phyloP scores from a whole-genome alignment of 208 protist genomes.

The Trypanosoma scelopori region DNA sequence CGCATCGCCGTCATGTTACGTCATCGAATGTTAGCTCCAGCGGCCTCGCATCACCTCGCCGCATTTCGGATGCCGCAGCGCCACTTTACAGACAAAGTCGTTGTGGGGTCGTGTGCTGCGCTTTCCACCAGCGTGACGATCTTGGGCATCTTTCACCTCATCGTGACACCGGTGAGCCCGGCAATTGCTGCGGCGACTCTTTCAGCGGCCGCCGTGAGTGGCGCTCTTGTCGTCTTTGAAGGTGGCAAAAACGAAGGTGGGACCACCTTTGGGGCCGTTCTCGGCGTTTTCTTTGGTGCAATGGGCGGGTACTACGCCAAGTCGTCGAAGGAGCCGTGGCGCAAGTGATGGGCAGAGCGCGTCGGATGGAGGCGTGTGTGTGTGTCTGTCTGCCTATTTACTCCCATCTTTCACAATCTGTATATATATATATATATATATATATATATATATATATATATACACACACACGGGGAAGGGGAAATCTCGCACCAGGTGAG shows the following conservation, averaged over 20 bases:
- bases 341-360: slow-evolving; percentile 47
- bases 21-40: slow-evolving; percentile 12
- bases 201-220: slow-evolving; percentile 59
- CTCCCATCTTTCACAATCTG: background rate
- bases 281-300: slow-evolving; percentile 75
- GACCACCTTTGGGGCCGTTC: slow-evolving; percentile 76
- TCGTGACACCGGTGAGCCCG: slow-evolving; percentile 73
- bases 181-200: slow-evolving; percentile 63
- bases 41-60: background rate
- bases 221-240: slow-evolving; percentile 74
- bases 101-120: slow-evolving; percentile 64
- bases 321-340: slow-evolving; percentile 86
- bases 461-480: too few relatives aligned
- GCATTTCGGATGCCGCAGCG: slow-evolving; percentile 32
- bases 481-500: background rate
- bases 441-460: slow-evolving; percentile 7
- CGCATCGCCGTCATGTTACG: slow-evolving; percentile 32
- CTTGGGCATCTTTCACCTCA: slow-evolving; percentile 77
- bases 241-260: slow-evolving; percentile 64
- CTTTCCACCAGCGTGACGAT: slow-evolving; percentile 65
- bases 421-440: slow-evolving; percentile 3
- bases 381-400: background rate
- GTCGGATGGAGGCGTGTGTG: background rate
- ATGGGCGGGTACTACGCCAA: slow-evolving; percentile 89
- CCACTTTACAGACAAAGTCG: slow-evolving; percentile 76